A percentile compares a stretch with the other conserved stretches of the same genome.
phyloP scores from a whole-genome alignment of 2,329 filamentous ascomycete species.

The Fusarium camptoceras region DNA sequence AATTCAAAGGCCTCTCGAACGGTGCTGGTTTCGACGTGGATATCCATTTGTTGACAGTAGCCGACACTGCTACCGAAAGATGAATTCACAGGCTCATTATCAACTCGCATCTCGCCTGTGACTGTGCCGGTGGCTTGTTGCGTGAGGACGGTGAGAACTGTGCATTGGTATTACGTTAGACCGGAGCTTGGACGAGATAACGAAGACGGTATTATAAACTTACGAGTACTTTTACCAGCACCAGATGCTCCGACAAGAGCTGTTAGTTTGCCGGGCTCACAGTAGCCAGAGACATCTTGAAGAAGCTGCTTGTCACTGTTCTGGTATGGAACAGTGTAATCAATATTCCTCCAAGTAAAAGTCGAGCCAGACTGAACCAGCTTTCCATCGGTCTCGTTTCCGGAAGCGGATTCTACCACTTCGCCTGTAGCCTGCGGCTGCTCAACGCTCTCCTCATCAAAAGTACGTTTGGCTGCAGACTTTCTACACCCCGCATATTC shows the following conservation, averaged over 20 bases:
- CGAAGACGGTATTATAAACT: too few species aligned
- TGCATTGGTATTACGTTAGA: too few species aligned
- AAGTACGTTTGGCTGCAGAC: too few species aligned
- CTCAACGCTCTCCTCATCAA: too few species aligned
- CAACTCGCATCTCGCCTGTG: constrained; percentile 78
- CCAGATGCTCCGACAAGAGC: constrained; percentile 83
- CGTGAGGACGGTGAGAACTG: constrained; percentile 77
- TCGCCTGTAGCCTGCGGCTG: constrained; percentile 2
- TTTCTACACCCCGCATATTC: too few species aligned
- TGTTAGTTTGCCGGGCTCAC: constrained; percentile 81
- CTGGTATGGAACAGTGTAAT: constrained; percentile 73
- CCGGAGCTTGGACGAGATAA: too few species aligned
- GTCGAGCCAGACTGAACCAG: constrained; percentile 72
- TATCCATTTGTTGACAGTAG: constrained; percentile 84
- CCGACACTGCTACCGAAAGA: constrained; percentile 83
- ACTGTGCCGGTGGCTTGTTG: constrained; percentile 82
- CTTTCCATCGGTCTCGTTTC: constrained; percentile 19
- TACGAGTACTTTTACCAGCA: constrained; percentile 81
- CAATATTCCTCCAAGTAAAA: constrained; percentile 80
- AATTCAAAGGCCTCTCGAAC: constrained; percentile 87
- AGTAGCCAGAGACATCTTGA: constrained; percentile 84
- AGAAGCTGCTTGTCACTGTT: constrained; percentile 74
- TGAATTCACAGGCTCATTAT: constrained; percentile 75
- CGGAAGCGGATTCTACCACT: constrained; percentile 39
- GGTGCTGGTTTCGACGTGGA: constrained; percentile 78